Percentiles rank a stretch among this genome's conserved stretches.
These are phyloP conservation scores for Cordyceps tenuipes DNA, from an alignment of 2,329 filamentous ascomycete species.

Conservation along the genomic window DNA sequence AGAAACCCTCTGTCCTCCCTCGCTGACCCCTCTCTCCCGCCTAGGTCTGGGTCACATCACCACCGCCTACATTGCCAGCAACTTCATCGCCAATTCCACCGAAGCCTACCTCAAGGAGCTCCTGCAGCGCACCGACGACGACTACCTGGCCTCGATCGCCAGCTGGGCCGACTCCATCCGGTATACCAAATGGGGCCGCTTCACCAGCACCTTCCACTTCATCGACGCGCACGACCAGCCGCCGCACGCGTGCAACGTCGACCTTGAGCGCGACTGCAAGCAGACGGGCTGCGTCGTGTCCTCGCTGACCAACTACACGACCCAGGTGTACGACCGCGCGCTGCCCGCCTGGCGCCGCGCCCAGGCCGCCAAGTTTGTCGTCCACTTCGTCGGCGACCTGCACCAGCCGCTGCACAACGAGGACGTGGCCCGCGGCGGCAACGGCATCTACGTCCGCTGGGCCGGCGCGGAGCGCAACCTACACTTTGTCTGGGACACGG, in stretches of 20 bases:
- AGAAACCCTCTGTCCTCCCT: neutral
- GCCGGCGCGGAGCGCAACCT: slow-evolving; percentile 51
- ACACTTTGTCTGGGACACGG: slow-evolving; percentile 66
- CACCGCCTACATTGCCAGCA: slow-evolving; percentile 53
- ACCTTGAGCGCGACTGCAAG: slow-evolving; percentile 54
- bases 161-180: slow-evolving; percentile 61
- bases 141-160: slow-evolving; percentile 55
- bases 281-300: slow-evolving; percentile 52
- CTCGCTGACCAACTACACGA: slow-evolving; percentile 53
- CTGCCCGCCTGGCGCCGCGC: slow-evolving; percentile 39
- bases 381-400: slow-evolving; percentile 63
- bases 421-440: slow-evolving; percentile 56
- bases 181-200: slow-evolving; percentile 55
- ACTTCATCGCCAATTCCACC: slow-evolving; percentile 50
- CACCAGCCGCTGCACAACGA: slow-evolving; percentile 62
- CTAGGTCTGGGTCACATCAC: slow-evolving; percentile 58
- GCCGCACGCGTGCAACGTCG: slow-evolving; percentile 47
- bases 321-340: slow-evolving; percentile 38
- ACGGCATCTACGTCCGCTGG: slow-evolving; percentile 58
- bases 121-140: slow-evolving; percentile 43
- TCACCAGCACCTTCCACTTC: slow-evolving; percentile 57
- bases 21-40: neutral
- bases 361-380: slow-evolving; percentile 57
- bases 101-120: slow-evolving; percentile 48
- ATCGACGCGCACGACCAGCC: slow-evolving; percentile 60